Base-by-base conservation (phyloP, 2,329 filamentous ascomycete species). In the Epichloe gansuensis region DNA sequence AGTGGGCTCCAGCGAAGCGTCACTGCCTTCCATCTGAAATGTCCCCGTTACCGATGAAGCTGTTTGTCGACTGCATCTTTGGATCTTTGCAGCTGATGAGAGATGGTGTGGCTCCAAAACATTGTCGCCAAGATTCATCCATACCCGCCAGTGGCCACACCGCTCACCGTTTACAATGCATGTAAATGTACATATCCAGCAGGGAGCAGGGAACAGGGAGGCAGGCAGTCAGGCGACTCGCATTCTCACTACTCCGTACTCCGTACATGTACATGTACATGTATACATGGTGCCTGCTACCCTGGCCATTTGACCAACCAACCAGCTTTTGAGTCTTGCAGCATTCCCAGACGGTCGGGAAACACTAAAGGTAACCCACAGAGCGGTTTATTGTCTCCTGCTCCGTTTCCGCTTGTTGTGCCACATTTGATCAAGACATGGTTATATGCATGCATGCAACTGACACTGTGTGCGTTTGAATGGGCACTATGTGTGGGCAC, bases 281-380 rank as follows among this genome's bases (percentile, higher is more conserved):
- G n/a, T 2, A 17, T 17, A 46, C 45, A 48, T 34, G 39, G 21
- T 8, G 45, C 3, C 17, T 46, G 12, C 13, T n/a, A 46, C 43
- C 51, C 47, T 50, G 42, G 21, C 25, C 25, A 4, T 9, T 7
- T n/a, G n/a, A 12, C 43, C n/a, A 17, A 25, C 52, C 52, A 50
- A 53, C 52, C 57, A 60, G 59, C 55, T 58, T 55, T 56, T 57
- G 62, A 55, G 54, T 55, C 58, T 61, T 51, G 58, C 61, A 59
- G 56, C 56, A 56, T 61, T 65, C 59, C 65, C 65, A 66, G 63
- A 65, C 57, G 62, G 59, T 61, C 64, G 65, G 61, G 60, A 66
- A 62, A 59, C 59, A 59, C 58, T 59, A 59, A 45, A 49, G 43
- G 52, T 46, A 53, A 60, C 62, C 62, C 64, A 63, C 63, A 56